Evolutionary conservation across 2,329 filamentous ascomycete species (phyloP).

Genomic region (Calonectria hongkongensis): DNA sequence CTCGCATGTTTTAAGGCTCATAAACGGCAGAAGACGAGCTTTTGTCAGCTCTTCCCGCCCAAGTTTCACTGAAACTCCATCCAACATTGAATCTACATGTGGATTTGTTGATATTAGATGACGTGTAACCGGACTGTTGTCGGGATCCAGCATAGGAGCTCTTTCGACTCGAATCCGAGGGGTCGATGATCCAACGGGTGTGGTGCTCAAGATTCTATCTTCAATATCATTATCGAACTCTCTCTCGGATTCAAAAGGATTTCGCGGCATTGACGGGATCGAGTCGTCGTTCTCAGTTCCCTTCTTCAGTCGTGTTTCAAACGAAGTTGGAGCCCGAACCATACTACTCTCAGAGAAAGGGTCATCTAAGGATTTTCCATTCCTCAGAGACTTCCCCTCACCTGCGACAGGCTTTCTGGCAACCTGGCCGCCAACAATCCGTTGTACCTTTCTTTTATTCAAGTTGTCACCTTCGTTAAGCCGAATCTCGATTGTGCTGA

Average conservation of each 20-base stretch:
- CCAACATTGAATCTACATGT: conserved; percentile 23
- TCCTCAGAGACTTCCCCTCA: conserved; percentile 55
- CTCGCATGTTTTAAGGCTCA: conserved; percentile 17
- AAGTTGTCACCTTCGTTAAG: conserved; percentile 61
- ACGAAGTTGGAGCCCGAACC: conserved; percentile 49
- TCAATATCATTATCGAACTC: conserved; percentile 63
- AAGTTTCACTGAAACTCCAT: conserved; percentile 11
- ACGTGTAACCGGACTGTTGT: conserved; percentile 40
- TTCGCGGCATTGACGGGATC: conserved; percentile 32
- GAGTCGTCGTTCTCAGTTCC: conserved; percentile 26
- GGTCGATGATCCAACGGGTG: conserved; percentile 62
- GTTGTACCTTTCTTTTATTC: conserved; percentile 59
- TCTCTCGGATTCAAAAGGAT: conserved; percentile 61
- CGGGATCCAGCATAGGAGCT: conserved; percentile 43
- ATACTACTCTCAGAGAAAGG: conserved; percentile 53
- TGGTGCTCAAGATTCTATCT: conserved; percentile 60
- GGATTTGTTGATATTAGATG: conserved; percentile 28
- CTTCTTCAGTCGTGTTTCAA: conserved; percentile 50
- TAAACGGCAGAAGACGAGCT: conserved; percentile 14
- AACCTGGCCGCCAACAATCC: conserved; percentile 56
- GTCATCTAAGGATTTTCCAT: conserved; percentile 54
- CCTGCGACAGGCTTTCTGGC: conserved; percentile 55
- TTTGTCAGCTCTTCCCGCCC: conserved; percentile 12
- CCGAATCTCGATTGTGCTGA: conserved; percentile 58
- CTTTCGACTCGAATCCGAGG: conserved; percentile 56